These are phyloP conservation scores for Ogataea paradorogensis DNA, from an alignment of 805 yeast genomes.

Conservation along the genomic window DNA sequence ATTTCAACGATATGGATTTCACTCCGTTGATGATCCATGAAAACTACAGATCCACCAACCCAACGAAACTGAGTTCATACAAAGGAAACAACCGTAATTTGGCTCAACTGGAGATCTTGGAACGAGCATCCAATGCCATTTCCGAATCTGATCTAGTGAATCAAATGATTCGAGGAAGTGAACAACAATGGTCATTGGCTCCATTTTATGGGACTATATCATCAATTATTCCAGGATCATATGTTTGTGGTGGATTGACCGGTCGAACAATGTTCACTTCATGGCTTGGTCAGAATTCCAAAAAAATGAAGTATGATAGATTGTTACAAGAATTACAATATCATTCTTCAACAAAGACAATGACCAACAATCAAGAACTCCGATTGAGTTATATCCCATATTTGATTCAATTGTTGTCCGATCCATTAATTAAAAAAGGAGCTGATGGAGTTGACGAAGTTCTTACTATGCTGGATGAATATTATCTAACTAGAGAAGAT, in stretches of 20 bases:
- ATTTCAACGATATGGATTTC: slow-evolving; percentile 92
- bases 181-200: slow-evolving; percentile 90
- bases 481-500: slow-evolving; percentile 84
- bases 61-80: slow-evolving; percentile 33
- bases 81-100: slow-evolving; percentile 36
- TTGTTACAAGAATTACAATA: slow-evolving; percentile 83
- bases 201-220: slow-evolving; percentile 90
- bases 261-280: slow-evolving; percentile 77
- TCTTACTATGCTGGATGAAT: slow-evolving; percentile 74
- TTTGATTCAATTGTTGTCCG: slow-evolving; percentile 51
- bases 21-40: slow-evolving; percentile 96
- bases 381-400: slow-evolving; percentile 74
- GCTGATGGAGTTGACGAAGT: slow-evolving; percentile 64
- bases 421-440: slow-evolving; percentile 56
- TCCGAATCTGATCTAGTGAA: slow-evolving; percentile 85
- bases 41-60: slow-evolving; percentile 72
- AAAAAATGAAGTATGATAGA: slow-evolving; percentile 72
- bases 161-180: slow-evolving; percentile 77
- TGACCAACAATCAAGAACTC: slow-evolving; percentile 70
- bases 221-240: slow-evolving; percentile 73
- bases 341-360: slow-evolving; percentile 77
- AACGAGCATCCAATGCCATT: slow-evolving; percentile 81
- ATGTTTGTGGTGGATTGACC: slow-evolving; percentile 65
- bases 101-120: slow-evolving; percentile 59
- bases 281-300: slow-evolving; percentile 90